These are phyloP conservation scores for Toxicodendron radicans DNA, from an alignment of 345 rosid species.

Conservation along the genomic window DNA sequence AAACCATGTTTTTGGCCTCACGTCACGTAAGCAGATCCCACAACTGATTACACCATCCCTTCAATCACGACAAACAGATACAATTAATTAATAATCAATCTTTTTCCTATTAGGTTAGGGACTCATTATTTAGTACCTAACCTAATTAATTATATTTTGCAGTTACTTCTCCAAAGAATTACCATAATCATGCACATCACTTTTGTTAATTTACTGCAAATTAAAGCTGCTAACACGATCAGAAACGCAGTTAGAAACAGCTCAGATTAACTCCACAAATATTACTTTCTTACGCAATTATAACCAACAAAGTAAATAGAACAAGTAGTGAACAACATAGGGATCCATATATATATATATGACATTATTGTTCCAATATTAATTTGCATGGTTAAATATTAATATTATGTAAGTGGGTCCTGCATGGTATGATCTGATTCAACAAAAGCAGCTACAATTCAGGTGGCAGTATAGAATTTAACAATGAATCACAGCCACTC, in stretches of 20 bases:
- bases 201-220: not conserved
- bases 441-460: slow-evolving; percentile 24
- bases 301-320: too few relatives aligned
- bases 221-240: not conserved
- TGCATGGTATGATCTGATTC: slow-evolving; percentile 10
- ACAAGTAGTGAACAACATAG: not conserved
- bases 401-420: slow-evolving; percentile 21
- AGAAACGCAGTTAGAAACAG: slow-evolving; percentile 5
- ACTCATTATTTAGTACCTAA: slow-evolving; percentile 29
- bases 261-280: too few relatives aligned
- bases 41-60: slow-evolving; percentile 32
- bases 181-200: not conserved
- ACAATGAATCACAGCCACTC: slow-evolving; percentile 20
- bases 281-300: too few relatives aligned
- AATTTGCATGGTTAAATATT: too few relatives aligned
- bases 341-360: not conserved
- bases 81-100: not conserved
- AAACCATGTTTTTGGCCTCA: slow-evolving; percentile 32
- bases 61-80: slow-evolving; percentile 40
- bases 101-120: not conserved
- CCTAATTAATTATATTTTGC: slow-evolving; percentile 4
- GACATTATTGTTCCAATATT: too few relatives aligned
- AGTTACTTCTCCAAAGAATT: not conserved
- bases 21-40: slow-evolving; percentile 32
- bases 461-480: slow-evolving; percentile 12